Conservation (phyloP, 108 stramenopile species). For the Aureococcus anophagefferens region DNA sequence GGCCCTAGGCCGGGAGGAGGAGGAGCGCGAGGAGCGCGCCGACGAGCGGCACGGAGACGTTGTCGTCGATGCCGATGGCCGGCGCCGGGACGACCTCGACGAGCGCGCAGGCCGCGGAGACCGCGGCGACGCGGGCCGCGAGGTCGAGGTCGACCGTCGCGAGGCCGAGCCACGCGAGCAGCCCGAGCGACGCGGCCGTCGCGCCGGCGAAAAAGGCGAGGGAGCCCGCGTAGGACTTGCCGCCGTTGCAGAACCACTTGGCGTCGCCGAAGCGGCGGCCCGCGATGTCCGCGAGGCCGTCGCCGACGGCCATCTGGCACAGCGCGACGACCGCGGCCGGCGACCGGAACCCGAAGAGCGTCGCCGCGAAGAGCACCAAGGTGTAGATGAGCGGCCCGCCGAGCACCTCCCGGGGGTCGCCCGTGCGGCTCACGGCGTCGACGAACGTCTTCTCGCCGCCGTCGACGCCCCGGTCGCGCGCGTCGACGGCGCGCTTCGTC, state of each 20-base stretch:
- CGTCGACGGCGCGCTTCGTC: too few species aligned
- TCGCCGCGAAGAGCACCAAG: slow-evolving; percentile 20
- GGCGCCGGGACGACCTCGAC: slow-evolving; percentile 24
- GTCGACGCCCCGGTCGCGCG: too few species aligned
- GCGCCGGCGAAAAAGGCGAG: slow-evolving; percentile 20
- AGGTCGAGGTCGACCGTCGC: slow-evolving; percentile 7
- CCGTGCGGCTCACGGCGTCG: slow-evolving; percentile 13
- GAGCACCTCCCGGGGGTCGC: slow-evolving; percentile 28
- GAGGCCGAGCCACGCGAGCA: slow-evolving; percentile 11
- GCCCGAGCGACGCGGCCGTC: slow-evolving; percentile 12
- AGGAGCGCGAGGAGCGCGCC: slow-evolving; percentile 10
- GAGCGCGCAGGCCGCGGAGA: slow-evolving; percentile 20
- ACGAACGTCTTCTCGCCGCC: slow-evolving; percentile 18
- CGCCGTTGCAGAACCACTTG: slow-evolving; percentile 21
- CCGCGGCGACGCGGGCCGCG: slow-evolving; percentile 3
- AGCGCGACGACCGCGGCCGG: slow-evolving; percentile 29
- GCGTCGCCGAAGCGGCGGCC: slow-evolving; percentile 20
- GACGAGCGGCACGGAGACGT: slow-evolving; percentile 30
- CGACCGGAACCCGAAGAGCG: slow-evolving; percentile 20
- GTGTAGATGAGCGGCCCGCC: slow-evolving; percentile 40
- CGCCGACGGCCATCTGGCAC: slow-evolving; percentile 38
- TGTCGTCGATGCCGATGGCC: slow-evolving; percentile 15
- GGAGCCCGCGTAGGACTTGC: slow-evolving; percentile 22
- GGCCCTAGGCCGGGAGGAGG: neutral
- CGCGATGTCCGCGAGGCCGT: slow-evolving; percentile 39